Percentiles rank a stretch among this genome's conserved stretches.
Evolutionary conservation across 768 basidiomycete species (phyloP).

Genomic region (Lactarius sanguifluus): DNA sequence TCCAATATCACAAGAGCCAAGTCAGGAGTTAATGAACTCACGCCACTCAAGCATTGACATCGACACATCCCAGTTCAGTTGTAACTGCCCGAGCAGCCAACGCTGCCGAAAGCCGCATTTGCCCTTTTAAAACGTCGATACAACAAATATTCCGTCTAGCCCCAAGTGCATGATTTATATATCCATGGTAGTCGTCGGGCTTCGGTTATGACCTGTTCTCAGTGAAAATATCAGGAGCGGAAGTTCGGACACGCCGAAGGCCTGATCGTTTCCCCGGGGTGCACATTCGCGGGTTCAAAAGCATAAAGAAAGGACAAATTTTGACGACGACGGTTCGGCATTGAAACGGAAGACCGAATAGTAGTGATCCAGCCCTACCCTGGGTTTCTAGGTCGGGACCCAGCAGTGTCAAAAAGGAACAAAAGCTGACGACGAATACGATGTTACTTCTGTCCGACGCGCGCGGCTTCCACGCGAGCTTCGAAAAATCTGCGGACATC

Average conservation of each 20-base stretch:
- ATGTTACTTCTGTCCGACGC: constrained; percentile 9
- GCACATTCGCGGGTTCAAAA: background rate
- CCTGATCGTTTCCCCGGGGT: background rate
- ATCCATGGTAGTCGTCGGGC: background rate
- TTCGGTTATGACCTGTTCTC: background rate
- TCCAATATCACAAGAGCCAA: background rate
- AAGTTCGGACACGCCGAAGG: background rate
- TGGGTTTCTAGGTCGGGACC: no score
- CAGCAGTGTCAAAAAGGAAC: background rate
- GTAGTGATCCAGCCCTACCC: background rate
- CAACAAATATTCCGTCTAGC: background rate
- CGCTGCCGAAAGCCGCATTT: background rate
- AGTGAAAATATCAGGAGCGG: background rate
- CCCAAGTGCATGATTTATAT: background rate
- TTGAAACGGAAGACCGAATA: background rate
- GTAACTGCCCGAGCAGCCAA: no score
- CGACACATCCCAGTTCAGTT: background rate
- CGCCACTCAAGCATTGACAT: background rate
- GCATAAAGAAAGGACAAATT: background rate
- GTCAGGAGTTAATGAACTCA: background rate
- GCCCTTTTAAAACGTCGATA: background rate
- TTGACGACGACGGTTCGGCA: background rate
- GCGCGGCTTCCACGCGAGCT: constrained; percentile 10
- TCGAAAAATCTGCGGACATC: constrained; percentile 27
- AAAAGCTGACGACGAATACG: background rate